Evolutionary conservation across 306 rosid species (phyloP).

Genomic region (Mucuna pruriens): DNA sequence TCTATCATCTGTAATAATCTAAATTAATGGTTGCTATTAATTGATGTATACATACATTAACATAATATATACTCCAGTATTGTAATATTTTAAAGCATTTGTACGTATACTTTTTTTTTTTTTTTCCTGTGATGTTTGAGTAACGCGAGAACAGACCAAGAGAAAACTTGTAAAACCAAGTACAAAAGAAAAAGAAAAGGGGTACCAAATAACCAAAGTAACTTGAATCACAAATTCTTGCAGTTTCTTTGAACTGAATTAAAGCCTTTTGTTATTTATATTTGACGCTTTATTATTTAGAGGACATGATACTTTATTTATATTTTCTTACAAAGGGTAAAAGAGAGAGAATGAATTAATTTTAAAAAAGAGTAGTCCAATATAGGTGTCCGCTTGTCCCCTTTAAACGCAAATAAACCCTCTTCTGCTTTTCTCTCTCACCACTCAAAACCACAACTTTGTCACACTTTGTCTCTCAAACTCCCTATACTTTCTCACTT

Average conservation of each 20-base stretch:
- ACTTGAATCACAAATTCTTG: conserved; percentile 36
- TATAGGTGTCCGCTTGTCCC: conserved; percentile 70
- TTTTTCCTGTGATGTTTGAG: background rate
- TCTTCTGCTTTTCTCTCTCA: conserved; percentile 46
- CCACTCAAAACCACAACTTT: conserved; percentile 60
- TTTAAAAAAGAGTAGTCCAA: background rate
- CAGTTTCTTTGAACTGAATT: conserved; percentile 42
- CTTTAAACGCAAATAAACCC: conserved; percentile 69
- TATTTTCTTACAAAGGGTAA: too few species aligned
- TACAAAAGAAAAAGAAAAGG: conserved; percentile 33
- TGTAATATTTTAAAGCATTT: background rate
- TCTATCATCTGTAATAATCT: too few species aligned
- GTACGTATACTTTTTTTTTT: background rate
- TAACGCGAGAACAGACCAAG: background rate
- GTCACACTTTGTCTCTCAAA: conserved; percentile 46
- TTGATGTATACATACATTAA: too few species aligned
- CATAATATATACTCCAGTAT: background rate
- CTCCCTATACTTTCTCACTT: conserved; percentile 46
- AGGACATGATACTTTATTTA: background rate
- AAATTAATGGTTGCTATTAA: too few species aligned
- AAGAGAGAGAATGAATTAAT: background rate
- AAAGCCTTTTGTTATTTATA: conserved; percentile 45
- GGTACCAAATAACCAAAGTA: conserved; percentile 39
- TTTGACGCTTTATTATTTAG: conserved; percentile 5
- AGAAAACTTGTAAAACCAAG: background rate